Conservation (phyloP, 495 filamentous ascomycete species). For the Penicillium paradoxum region DNA sequence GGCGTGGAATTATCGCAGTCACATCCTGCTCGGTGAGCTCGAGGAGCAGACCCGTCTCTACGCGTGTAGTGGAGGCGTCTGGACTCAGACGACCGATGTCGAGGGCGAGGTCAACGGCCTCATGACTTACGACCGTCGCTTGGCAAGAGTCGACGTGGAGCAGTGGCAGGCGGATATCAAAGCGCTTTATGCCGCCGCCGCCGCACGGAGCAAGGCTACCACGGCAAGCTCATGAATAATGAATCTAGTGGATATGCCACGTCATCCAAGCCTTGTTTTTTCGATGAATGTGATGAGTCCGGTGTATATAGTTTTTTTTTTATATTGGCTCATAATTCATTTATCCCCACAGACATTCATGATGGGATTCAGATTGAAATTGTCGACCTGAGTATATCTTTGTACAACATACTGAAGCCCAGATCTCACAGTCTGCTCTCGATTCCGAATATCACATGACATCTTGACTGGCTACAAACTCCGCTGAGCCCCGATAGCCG, state of each 20-base stretch:
- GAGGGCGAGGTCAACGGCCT: constrained; percentile 72
- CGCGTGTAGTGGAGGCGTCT: constrained; percentile 55
- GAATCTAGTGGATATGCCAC: neutral
- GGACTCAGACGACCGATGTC: constrained; percentile 67
- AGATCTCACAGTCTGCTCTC: no score
- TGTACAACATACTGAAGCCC: no score
- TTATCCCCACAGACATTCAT: no score
- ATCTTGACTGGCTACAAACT: no score
- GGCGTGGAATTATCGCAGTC: constrained; percentile 61
- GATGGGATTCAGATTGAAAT: no score
- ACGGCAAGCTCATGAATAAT: neutral
- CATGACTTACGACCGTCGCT: constrained; percentile 58
- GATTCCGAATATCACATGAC: neutral
- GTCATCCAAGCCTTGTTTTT: neutral
- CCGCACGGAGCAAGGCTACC: constrained; percentile 16
- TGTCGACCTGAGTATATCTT: no score
- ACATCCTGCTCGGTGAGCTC: constrained; percentile 48
- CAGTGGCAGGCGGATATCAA: constrained; percentile 60
- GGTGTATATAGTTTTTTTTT: neutral
- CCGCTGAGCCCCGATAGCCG: no score
- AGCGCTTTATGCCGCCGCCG: constrained; percentile 53
- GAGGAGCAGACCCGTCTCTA: constrained; percentile 51
- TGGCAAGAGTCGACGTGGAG: constrained; percentile 48
- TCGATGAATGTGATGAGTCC: neutral
- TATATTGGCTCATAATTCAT: no score